Percentiles rank a stretch among this genome's conserved stretches.
Conservation (phyloP, 805 yeast species). For the Zygotorulaspora danielsina region DNA sequence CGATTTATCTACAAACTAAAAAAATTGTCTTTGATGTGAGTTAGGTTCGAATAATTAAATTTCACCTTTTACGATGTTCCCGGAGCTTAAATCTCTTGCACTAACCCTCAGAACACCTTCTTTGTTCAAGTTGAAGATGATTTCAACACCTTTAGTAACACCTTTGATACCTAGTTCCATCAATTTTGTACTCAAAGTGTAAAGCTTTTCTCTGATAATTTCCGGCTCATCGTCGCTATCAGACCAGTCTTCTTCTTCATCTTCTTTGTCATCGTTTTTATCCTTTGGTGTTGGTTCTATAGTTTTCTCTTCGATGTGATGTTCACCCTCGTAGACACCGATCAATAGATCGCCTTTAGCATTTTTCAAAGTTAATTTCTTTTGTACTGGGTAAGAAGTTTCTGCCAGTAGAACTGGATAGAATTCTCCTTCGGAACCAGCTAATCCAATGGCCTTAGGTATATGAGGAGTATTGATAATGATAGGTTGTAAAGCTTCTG, state of each 20-base stretch:
- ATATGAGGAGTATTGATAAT: slow-evolving; percentile 87
- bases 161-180: slow-evolving; percentile 76
- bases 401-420: slow-evolving; percentile 71
- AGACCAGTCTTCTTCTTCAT: slow-evolving; percentile 46
- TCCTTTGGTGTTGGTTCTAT: slow-evolving; percentile 59
- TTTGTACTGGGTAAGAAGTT: slow-evolving; percentile 88
- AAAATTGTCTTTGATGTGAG: too few species aligned
- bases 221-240: slow-evolving; percentile 81
- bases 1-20: too few species aligned
- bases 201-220: slow-evolving; percentile 67
- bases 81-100: slow-evolving; percentile 61
- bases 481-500: slow-evolving; percentile 72
- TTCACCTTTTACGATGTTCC: slow-evolving; percentile 55
- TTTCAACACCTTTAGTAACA: slow-evolving; percentile 65
- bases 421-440: slow-evolving; percentile 67
- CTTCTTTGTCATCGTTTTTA: slow-evolving; percentile 49
- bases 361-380: slow-evolving; percentile 59
- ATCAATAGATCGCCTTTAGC: slow-evolving; percentile 58
- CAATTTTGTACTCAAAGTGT: slow-evolving; percentile 66
- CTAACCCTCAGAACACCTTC: slow-evolving; percentile 56
- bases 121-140: slow-evolving; percentile 50
- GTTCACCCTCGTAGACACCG: slow-evolving; percentile 79
- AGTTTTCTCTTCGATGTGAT: slow-evolving; percentile 76
- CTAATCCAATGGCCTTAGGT: slow-evolving; percentile 77
- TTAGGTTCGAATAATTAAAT: too few species aligned